Conservation (phyloP, 441 rosid species). For the Capsella rubella region DNA sequence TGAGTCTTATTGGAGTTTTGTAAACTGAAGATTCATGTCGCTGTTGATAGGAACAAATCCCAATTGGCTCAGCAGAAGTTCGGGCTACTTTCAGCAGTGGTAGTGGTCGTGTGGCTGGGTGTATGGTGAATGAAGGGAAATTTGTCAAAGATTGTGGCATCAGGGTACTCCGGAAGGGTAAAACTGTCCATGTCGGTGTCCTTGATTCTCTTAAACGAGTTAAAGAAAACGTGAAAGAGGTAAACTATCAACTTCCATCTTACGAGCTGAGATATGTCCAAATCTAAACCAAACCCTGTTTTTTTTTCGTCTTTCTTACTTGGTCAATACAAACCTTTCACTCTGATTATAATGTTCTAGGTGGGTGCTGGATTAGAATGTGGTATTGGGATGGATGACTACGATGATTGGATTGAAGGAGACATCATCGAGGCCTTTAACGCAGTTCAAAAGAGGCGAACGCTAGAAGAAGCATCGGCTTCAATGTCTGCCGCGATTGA, state of each 20-base stretch:
- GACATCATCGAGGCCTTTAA: slow-evolving; percentile 79
- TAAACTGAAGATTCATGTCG: slow-evolving; percentile 40
- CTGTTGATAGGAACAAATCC: slow-evolving; percentile 75
- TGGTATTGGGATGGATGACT: slow-evolving; percentile 77
- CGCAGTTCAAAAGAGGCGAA: slow-evolving; percentile 77
- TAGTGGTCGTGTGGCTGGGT: slow-evolving; percentile 98
- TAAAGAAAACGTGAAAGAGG: slow-evolving; percentile 95
- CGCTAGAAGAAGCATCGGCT: slow-evolving; percentile 96
- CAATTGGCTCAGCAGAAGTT: slow-evolving; percentile 87
- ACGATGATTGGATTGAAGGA: slow-evolving; percentile 80
- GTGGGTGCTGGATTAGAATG: slow-evolving; percentile 92
- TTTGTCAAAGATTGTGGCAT: slow-evolving; percentile 87
- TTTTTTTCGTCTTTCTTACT: slow-evolving; percentile 14
- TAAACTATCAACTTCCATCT: slow-evolving; percentile 42
- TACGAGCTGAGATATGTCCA: slow-evolving; percentile 22
- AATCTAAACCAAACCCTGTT: background rate
- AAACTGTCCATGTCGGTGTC: slow-evolving; percentile 68
- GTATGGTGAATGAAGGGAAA: slow-evolving; percentile 96
- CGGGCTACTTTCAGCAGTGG: slow-evolving; percentile 96
- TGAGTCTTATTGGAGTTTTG: slow-evolving; percentile 26
- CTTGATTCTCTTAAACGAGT: slow-evolving; percentile 91
- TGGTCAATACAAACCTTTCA: slow-evolving; percentile 9
- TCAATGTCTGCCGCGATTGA: slow-evolving; percentile 87
- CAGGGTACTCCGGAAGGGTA: slow-evolving; percentile 72
- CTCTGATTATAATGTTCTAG: slow-evolving; percentile 44